Evolutionary conservation across 306 rosid genomes (phyloP).

Genomic region (Alnus glutinosa): DNA sequence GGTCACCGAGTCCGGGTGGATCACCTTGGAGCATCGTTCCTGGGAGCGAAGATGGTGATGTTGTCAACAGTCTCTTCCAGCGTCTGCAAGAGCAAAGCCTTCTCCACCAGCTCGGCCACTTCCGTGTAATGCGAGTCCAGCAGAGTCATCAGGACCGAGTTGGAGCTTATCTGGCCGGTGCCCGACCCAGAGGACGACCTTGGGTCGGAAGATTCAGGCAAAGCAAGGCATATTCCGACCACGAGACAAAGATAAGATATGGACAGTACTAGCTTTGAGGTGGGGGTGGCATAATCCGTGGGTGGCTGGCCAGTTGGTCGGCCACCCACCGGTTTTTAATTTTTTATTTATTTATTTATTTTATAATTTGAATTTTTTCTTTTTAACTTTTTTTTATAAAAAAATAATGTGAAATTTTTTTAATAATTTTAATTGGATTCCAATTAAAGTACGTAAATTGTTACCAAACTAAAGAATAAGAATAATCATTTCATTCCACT

Average conservation of each 20-base stretch:
- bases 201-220: slow-evolving; percentile 27
- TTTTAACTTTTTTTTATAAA: too few relatives aligned
- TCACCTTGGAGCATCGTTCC: slow-evolving; percentile 60
- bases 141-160: slow-evolving; percentile 70
- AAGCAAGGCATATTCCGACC: slow-evolving; percentile 26
- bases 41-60: slow-evolving; percentile 77
- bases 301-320: too few relatives aligned
- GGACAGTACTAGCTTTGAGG: slow-evolving; percentile 2
- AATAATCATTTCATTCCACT: too few relatives aligned
- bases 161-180: slow-evolving; percentile 64
- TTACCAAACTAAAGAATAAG: too few relatives aligned
- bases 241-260: slow-evolving; percentile 16
- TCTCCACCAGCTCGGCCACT: slow-evolving; percentile 66
- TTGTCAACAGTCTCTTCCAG: slow-evolving; percentile 67
- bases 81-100: slow-evolving; percentile 62
- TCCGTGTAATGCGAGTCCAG: slow-evolving; percentile 84
- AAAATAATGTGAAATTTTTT: too few relatives aligned
- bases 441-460: too few relatives aligned
- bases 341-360: too few relatives aligned
- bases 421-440: too few relatives aligned
- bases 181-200: slow-evolving; percentile 10
- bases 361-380: too few relatives aligned
- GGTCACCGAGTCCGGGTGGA: slow-evolving; percentile 42
- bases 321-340: too few relatives aligned
- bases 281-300: too few relatives aligned